Base-by-base conservation (phyloP, 2,329 filamentous ascomycete genomes). In the Cryphonectria carpinicola region DNA sequence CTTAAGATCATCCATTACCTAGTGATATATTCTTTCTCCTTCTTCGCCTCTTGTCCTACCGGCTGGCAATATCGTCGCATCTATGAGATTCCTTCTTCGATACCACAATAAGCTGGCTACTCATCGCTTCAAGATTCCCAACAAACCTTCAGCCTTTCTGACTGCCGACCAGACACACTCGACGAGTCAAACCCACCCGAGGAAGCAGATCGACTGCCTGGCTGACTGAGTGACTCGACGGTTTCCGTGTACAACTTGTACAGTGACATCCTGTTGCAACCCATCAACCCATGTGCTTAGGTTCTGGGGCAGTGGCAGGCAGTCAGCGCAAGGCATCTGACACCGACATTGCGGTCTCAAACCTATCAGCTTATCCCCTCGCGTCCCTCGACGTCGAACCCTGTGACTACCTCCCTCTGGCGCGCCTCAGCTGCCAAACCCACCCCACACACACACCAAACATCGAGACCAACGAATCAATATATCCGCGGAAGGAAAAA, bases 331-430 rank as follows among this genome's bases (percentile, higher is more conserved):
- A 49, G 63, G 61, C 69, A 70, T 68, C 69, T 70, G 69, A 70
- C 69, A 70, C 69, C 60, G 61, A 61, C 52, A 43, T 41, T 46
- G 63, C 69, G 69, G 65, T 49, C 41, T 39, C 60, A 63, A 61
- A 62, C 69, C 69, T 70, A 70, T 70, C 65, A 70, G 65, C 69
- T 67, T 49, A 14, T 65, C 65, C 46, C 65, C 60, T 61, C 65
- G 54, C 54, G 25, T 54, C 56, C 56, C 46, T 65, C 52, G 52
- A 25, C 52, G 54, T 67, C 60, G 63, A 65, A 70, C 25, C 64
- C 63, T 49, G 64, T 58, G 52, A 43, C 46, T 22, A 8, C 2
- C 6, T 49, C 46, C 46, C 28, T 56, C 58, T 28, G 25, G 60
- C 65, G 65, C 22, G 63, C 58, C 65, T 63, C 43, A 37, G 52